Evolutionary conservation across 2,329 filamentous ascomycete species (phyloP).

Genomic region (Coniella vitis): DNA sequence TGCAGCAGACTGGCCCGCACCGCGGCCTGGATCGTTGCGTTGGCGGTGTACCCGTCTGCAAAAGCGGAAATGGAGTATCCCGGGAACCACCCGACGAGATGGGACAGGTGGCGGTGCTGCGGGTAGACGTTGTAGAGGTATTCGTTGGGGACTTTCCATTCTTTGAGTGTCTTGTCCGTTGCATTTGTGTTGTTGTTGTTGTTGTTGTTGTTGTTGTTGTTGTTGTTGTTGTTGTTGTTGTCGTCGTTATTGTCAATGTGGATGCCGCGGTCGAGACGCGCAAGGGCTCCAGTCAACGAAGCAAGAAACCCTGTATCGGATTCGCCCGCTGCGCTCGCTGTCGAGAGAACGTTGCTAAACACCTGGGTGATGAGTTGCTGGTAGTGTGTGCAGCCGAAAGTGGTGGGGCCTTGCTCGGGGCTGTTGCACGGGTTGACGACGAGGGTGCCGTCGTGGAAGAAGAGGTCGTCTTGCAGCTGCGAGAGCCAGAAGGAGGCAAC

Average conservation of each 20-base stretch:
- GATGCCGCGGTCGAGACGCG: slow-evolving; percentile 43
- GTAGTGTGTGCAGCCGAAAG: slow-evolving; percentile 47
- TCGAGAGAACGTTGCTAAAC: slow-evolving; percentile 30
- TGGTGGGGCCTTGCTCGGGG: slow-evolving; percentile 49
- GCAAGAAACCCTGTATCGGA: slow-evolving; percentile 24
- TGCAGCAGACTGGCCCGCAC: slow-evolving; percentile 36
- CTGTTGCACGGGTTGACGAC: slow-evolving; percentile 53
- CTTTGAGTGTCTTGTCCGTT: slow-evolving; percentile 37
- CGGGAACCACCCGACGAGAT: slow-evolving; percentile 50
- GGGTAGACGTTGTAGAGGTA: slow-evolving; percentile 20
- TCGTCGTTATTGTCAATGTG: slow-evolving; percentile 28
- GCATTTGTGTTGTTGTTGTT: slow-evolving; percentile 29
- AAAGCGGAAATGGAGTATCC: slow-evolving; percentile 42
- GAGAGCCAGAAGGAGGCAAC: slow-evolving; percentile 50
- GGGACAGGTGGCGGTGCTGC: slow-evolving; percentile 45
- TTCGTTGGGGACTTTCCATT: slow-evolving; percentile 41
- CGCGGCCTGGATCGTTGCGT: slow-evolving; percentile 35
- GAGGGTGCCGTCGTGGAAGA: slow-evolving; percentile 42
- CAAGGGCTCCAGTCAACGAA: slow-evolving; percentile 34
- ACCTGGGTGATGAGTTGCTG: slow-evolving; percentile 44
- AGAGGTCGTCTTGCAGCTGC: slow-evolving; percentile 43
- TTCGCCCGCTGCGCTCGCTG: slow-evolving; percentile 20
- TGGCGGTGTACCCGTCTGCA: slow-evolving; percentile 33
- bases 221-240: slow-evolving; percentile 43
- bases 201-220: slow-evolving; percentile 26